Conservation (phyloP, 75 land plant species). For the Sequoiadendron giganteum region DNA sequence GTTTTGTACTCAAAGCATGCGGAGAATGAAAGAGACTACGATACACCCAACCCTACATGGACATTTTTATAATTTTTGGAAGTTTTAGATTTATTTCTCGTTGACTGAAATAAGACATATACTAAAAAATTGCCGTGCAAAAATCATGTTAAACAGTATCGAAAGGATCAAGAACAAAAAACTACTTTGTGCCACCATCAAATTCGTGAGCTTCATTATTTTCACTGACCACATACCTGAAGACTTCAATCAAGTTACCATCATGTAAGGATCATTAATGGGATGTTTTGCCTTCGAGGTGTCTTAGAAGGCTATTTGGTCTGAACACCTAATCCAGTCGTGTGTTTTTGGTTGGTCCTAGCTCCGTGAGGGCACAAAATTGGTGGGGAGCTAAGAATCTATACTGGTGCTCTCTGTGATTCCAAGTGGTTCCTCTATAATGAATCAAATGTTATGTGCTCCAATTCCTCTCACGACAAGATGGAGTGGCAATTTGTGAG, state of each 20-base stretch:
- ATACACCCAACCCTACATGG: not conserved
- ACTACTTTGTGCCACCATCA: not conserved
- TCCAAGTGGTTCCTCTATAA: not conserved
- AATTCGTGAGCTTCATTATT: not conserved
- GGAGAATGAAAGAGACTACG: not conserved
- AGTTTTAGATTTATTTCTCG: not conserved
- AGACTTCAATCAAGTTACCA: not conserved
- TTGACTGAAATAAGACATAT: not conserved
- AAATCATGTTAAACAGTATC: not conserved
- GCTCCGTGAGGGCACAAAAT: too few species aligned
- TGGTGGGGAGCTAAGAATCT: not conserved
- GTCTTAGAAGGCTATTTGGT: not conserved
- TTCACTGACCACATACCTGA: not conserved
- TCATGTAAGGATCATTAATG: not conserved
- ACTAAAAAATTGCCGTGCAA: not conserved
- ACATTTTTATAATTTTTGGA: not conserved
- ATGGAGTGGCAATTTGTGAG: not conserved
- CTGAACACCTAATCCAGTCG: not conserved
- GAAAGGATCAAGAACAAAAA: not conserved
- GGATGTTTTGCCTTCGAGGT: not conserved
- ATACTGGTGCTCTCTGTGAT: not conserved
- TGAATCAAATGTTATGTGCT: not conserved
- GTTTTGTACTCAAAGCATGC: not conserved
- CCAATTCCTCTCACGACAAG: not conserved
- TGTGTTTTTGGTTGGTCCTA: not conserved